Evolutionary conservation across 257 asterid species (phyloP).

Genomic region (Plantago elongata): DNA sequence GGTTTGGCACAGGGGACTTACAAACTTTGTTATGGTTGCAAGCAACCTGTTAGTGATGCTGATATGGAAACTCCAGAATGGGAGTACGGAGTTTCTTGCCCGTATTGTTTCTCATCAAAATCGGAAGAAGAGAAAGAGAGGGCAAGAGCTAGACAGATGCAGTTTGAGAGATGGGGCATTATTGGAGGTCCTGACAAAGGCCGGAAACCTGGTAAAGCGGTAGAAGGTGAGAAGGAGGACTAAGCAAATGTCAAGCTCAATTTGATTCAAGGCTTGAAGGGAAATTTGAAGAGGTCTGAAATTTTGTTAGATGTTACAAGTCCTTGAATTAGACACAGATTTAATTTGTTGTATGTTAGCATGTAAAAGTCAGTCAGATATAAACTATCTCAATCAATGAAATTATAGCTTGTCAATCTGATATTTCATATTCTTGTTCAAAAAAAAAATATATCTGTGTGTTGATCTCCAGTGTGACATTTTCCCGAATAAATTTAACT

Average conservation of each 20-base stretch:
- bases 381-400: too few relatives aligned
- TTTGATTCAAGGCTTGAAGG: constrained; percentile 7
- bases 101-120: constrained; percentile 73
- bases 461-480: too few relatives aligned
- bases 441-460: too few relatives aligned
- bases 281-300: constrained; percentile 11
- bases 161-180: constrained; percentile 83
- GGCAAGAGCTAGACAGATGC: constrained; percentile 84
- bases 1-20: constrained; percentile 77
- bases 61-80: constrained; percentile 92
- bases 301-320: neutral
- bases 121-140: constrained; percentile 94
- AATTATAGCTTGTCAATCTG: too few relatives aligned
- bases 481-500: too few relatives aligned
- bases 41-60: constrained; percentile 76
- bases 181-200: constrained; percentile 98
- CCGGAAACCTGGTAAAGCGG: constrained; percentile 42
- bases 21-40: constrained; percentile 96
- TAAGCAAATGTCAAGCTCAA: constrained; percentile 34
- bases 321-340: too few relatives aligned
- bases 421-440: too few relatives aligned
- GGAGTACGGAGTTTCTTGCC: constrained; percentile 88
- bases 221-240: constrained; percentile 18
- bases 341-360: too few relatives aligned
- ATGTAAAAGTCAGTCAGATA: too few relatives aligned